phyloP scores from a whole-genome alignment of 495 filamentous ascomycete species.

The Aspergillus cristatus region DNA sequence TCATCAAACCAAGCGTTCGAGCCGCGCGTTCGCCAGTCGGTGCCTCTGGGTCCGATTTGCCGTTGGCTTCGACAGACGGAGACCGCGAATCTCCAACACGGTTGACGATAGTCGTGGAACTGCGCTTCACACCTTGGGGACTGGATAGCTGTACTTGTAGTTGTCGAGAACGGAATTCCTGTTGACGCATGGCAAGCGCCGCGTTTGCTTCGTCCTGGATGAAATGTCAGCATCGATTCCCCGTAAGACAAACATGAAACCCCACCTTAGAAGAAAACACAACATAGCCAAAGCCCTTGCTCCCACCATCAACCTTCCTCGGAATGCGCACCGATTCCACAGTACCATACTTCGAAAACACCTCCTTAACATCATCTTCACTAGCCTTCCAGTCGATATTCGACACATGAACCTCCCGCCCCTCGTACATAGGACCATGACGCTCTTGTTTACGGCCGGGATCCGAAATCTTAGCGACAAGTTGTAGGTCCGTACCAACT shows the following conservation, averaged over 20 bases:
- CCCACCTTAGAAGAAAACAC: slow-evolving; percentile 61
- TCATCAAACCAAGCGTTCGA: slow-evolving; percentile 49
- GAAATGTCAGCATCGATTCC: slow-evolving; percentile 7
- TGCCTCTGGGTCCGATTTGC: slow-evolving; percentile 18
- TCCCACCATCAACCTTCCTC: slow-evolving; percentile 51
- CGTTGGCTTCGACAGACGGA: slow-evolving; percentile 29
- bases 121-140: slow-evolving; percentile 37
- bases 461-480: slow-evolving; percentile 76
- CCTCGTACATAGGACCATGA: slow-evolving; percentile 74
- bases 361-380: slow-evolving; percentile 57
- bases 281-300: slow-evolving; percentile 69
- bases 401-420: slow-evolving; percentile 73
- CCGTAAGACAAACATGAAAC: neutral
- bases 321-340: slow-evolving; percentile 61
- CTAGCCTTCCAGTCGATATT: slow-evolving; percentile 59
- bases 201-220: slow-evolving; percentile 54
- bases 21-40: slow-evolving; percentile 32
- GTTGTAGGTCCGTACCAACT: slow-evolving; percentile 53
- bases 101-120: slow-evolving; percentile 32
- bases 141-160: slow-evolving; percentile 59
- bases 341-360: slow-evolving; percentile 67
- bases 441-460: slow-evolving; percentile 67
- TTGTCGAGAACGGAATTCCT: slow-evolving; percentile 57
- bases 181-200: slow-evolving; percentile 59
- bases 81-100: slow-evolving; percentile 26